Evolutionary conservation across 441 rosid species (phyloP), one percentile per base, ranked within the genome.

Genomic region (Capsella rubella): DNA sequence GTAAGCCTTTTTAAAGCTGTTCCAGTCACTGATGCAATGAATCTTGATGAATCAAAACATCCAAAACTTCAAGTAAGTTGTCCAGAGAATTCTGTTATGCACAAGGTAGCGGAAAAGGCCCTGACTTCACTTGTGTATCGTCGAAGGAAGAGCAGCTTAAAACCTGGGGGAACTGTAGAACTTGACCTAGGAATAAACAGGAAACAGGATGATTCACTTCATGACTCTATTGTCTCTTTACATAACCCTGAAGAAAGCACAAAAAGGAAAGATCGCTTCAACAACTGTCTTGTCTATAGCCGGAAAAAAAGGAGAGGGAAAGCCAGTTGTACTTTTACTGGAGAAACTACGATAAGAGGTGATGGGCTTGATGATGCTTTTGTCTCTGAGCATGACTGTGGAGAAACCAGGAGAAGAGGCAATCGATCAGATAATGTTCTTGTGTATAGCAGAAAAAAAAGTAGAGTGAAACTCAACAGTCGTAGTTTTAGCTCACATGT

Each of bases 81-180:
- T 84, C 73, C 82, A 46, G 73, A 79, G 71, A 71, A 42, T 53
- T 84, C 87, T 71, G 76, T 80, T 58, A 76, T 72, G 64, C 72
- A 75, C 64, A 77, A 80, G 55, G 79, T 79, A 82, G 78, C 86
- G 35, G 79, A 78, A 72, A 74, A 64, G 66, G 40, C 75, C 62
- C 66, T 47, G 34, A 80, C 78, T 27, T 74, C 76, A 29, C 69
- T 80, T 72, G 97, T 87, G 59, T 90, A 94, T 76, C 64, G 65
- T 52, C 87, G 97, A 83, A 86, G 87, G 82, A 86, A 86, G 69
- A 76, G 64, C 63, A 74, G 2, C 13, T 64, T 76, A 69, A 78
- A 64, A 18, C 77, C 81, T 72, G 69, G 45, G 76, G 79, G 56
- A 40, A 61, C 52, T 73, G 68, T 75, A 29, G 87, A 74, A 63